A percentile compares a stretch with the other conserved stretches of the same genome.
phyloP scores from a whole-genome alignment of 352 stramenopile genomes.

The Globisporangium lucens region DNA sequence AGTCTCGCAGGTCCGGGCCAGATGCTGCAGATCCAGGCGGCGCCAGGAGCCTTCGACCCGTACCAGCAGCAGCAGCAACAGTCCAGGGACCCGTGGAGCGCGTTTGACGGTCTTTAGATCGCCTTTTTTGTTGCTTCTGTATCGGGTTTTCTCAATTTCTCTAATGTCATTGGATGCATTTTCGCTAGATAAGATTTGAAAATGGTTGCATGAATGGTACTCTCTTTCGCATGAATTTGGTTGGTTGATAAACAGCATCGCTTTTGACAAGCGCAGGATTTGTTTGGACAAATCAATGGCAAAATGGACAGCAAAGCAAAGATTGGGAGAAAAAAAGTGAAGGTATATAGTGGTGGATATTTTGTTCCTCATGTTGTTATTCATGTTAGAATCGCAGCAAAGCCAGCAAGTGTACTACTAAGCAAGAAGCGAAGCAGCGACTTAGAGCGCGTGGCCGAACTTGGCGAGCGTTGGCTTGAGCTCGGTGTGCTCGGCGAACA shows the following conservation, averaged over 20 bases:
- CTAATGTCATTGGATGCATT: conserved; percentile 1
- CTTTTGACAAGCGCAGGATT: background rate
- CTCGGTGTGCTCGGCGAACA: conserved; percentile 78
- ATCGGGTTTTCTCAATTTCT: background rate
- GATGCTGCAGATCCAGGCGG: conserved; percentile 72
- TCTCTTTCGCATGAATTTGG: background rate
- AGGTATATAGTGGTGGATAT: background rate
- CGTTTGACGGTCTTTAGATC: conserved; percentile 70
- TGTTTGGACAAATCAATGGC: too few species aligned
- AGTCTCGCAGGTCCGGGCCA: conserved; percentile 52
- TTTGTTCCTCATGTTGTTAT: conserved; percentile 14
- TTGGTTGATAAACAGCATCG: background rate
- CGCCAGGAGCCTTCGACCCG: conserved; percentile 34
- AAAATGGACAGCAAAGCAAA: background rate
- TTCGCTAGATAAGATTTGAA: conserved; percentile 1
- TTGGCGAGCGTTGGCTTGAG: conserved; percentile 84
- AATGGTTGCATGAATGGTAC: conserved; percentile 1
- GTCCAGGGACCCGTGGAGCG: conserved; percentile 66
- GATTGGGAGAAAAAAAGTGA: background rate
- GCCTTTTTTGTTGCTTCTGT: conserved; percentile 1
- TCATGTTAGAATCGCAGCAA: conserved; percentile 13
- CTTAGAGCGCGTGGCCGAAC: conserved; percentile 77
- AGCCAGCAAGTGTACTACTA: conserved; percentile 20
- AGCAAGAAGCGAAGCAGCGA: conserved; percentile 10
- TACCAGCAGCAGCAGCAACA: conserved; percentile 44